phyloP scores from a whole-genome alignment of 2,329 filamentous ascomycete genomes.

The Pseudogymnoascus sp. region DNA sequence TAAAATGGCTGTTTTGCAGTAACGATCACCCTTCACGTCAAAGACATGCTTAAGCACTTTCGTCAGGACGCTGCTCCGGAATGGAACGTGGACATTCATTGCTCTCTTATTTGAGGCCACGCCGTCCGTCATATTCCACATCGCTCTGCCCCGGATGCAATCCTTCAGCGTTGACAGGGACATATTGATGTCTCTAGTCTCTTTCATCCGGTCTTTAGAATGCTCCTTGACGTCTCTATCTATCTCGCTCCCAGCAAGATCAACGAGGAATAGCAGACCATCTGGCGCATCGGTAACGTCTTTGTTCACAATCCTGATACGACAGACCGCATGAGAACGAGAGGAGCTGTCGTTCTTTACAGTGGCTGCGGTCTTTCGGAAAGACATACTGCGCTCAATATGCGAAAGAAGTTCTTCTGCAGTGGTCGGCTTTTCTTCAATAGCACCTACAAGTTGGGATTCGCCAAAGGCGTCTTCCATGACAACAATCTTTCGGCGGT shows the following conservation, averaged over 20 bases:
- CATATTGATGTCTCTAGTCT: slow-evolving; percentile 97
- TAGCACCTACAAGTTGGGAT: slow-evolving; percentile 37
- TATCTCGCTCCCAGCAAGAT: slow-evolving; percentile 48
- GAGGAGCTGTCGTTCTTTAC: slow-evolving; percentile 40
- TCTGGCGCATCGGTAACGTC: slow-evolving; percentile 26
- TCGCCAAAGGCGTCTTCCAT: slow-evolving; percentile 39
- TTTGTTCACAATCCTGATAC: slow-evolving; percentile 35
- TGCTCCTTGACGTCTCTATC: slow-evolving; percentile 82
- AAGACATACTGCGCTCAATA: slow-evolving; percentile 60
- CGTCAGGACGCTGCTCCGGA: slow-evolving; percentile 71
- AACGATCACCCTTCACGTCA: slow-evolving; percentile 54
- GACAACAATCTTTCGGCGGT: slow-evolving; percentile 34
- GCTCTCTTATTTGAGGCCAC: slow-evolving; percentile 53
- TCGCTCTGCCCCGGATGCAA: slow-evolving; percentile 46
- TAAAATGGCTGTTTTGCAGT: slow-evolving; percentile 97
- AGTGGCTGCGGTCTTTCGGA: slow-evolving; percentile 36
- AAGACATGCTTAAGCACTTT: slow-evolving; percentile 90
- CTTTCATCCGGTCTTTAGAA: slow-evolving; percentile 75
- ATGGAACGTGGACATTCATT: slow-evolving; percentile 63
- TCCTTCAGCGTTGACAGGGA: slow-evolving; percentile 68
- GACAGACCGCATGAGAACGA: slow-evolving; percentile 41
- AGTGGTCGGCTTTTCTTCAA: slow-evolving; percentile 30
- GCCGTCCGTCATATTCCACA: slow-evolving; percentile 86
- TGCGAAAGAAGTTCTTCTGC: slow-evolving; percentile 64
- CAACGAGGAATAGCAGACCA: slow-evolving; percentile 39